phyloP scores from a whole-genome alignment of 768 basidiomycete species.

The Arthromyces matolae region DNA sequence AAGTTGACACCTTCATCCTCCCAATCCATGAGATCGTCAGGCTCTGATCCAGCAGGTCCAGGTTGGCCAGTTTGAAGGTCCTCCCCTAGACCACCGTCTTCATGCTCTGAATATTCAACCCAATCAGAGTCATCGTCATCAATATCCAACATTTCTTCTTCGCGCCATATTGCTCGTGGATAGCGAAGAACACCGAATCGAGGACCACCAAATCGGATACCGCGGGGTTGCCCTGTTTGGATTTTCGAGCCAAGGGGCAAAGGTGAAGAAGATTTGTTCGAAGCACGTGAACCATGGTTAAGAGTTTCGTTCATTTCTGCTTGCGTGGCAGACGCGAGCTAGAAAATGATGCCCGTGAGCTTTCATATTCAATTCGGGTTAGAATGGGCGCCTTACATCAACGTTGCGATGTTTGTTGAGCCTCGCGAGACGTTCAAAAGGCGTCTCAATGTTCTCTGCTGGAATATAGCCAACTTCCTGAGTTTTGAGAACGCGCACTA shows the following conservation, averaged over 20 bases:
- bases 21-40: conserved; percentile 87
- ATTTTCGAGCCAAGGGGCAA: conserved; percentile 34
- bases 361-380: not conserved
- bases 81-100: conserved; percentile 61
- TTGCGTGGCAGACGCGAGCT: conserved; percentile 76
- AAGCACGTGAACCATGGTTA: conserved; percentile 45
- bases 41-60: conserved; percentile 48
- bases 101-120: conserved; percentile 59
- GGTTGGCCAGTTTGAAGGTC: conserved; percentile 41
- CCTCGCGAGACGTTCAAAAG: conserved; percentile 91
- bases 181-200: conserved; percentile 64
- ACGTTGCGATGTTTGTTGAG: conserved; percentile 97
- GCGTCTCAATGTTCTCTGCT: conserved; percentile 98
- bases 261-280: conserved; percentile 50
- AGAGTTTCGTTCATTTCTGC: conserved; percentile 60
- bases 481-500: conserved; percentile 96
- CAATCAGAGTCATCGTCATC: conserved; percentile 52
- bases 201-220: conserved; percentile 70
- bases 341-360: not conserved
- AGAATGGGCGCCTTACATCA: conserved; percentile 58
- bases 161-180: conserved; percentile 80
- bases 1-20: conserved; percentile 59
- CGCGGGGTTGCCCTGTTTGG: conserved; percentile 32
- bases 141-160: conserved; percentile 57
- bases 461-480: conserved; percentile 99